Evolutionary conservation across 148 eudicot genomes (phyloP).

Genomic region (Euryodendron excelsum): DNA sequence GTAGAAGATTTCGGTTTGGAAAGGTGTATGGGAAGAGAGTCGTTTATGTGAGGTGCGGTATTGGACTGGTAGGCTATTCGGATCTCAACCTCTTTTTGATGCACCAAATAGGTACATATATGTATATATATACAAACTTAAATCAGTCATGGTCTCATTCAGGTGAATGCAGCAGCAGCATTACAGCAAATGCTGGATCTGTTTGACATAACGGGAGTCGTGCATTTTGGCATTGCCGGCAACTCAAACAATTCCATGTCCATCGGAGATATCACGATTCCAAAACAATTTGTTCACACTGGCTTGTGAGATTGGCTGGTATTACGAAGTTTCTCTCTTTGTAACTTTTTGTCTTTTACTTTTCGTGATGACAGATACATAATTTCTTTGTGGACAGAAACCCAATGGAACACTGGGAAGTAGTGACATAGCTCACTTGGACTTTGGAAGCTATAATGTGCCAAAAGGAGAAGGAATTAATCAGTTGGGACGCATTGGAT

Average conservation of each 20-base stretch:
- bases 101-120: too few species aligned
- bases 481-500: conserved; percentile 17
- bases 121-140: background rate
- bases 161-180: conserved; percentile 27
- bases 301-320: conserved; percentile 33
- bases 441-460: conserved; percentile 18
- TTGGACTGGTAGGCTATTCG: conserved; percentile 15
- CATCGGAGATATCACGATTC: conserved; percentile 27
- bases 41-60: conserved; percentile 24
- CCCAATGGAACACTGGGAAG: conserved; percentile 14
- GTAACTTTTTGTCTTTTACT: background rate
- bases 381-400: conserved; percentile 11
- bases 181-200: conserved; percentile 22
- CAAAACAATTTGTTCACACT: conserved; percentile 13
- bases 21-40: conserved; percentile 11
- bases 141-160: background rate
- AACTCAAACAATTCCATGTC: conserved; percentile 20
- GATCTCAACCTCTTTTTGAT: background rate
- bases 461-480: conserved; percentile 15
- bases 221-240: conserved; percentile 27
- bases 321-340: background rate
- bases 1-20: conserved; percentile 21
- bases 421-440: conserved; percentile 14
- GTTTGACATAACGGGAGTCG: conserved; percentile 18
- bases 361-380: background rate